Evolutionary conservation across 2,329 filamentous ascomycete species (phyloP).

Genomic region (Bipolaris cookei): DNA sequence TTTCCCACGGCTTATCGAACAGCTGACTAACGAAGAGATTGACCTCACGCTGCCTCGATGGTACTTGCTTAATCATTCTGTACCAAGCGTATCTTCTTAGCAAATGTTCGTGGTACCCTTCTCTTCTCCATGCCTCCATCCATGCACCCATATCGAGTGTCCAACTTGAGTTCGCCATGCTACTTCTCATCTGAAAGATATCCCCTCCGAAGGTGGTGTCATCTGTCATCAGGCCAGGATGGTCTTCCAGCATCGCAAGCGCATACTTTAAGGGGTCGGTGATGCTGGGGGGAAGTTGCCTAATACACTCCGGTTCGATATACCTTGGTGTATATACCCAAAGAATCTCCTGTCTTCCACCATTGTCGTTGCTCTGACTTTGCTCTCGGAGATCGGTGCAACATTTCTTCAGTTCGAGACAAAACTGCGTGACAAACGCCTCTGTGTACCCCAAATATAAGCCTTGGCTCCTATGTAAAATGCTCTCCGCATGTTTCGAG

Average conservation of each 20-base stretch:
- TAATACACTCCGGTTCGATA: not conserved
- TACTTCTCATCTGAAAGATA: not conserved
- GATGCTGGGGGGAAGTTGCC: not conserved
- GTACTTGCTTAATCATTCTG: conserved; percentile 1
- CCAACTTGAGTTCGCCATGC: not conserved
- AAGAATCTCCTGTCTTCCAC: not conserved
- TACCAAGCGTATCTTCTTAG: not conserved
- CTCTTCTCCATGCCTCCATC: not conserved
- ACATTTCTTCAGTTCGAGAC: not conserved
- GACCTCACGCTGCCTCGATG: not conserved
- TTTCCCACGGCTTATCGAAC: not conserved
- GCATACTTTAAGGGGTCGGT: not conserved
- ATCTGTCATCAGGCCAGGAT: not conserved
- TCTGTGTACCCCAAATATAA: not conserved
- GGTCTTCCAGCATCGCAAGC: not conserved
- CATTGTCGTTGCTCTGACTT: not conserved
- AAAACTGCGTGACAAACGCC: not conserved
- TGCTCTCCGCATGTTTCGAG: not conserved
- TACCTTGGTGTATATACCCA: not conserved
- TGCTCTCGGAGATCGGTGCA: not conserved
- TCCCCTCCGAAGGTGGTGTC: not conserved
- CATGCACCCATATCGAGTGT: not conserved
- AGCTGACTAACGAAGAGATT: conserved; percentile 1
- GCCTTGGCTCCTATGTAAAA: not conserved
- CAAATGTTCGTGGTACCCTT: not conserved